Percentiles rank a stretch among this genome's conserved stretches.
Evolutionary conservation across 129 eudicot species (phyloP).

Genomic region (Centaurea solstitialis): DNA sequence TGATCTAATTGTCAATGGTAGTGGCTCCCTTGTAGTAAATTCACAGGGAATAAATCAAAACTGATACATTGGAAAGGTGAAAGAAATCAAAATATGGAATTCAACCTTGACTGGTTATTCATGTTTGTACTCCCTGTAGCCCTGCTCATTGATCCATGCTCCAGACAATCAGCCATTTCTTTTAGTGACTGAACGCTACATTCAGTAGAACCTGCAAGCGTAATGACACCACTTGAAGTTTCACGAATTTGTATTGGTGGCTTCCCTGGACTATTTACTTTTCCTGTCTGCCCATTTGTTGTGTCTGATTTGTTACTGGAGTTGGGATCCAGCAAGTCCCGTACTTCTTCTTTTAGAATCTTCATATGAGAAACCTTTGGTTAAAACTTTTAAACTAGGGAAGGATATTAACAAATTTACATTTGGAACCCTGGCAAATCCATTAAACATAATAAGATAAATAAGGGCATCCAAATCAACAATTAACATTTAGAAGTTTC

Average conservation of each 20-base stretch:
- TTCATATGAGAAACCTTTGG: constrained; percentile 28
- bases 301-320: constrained; percentile 68
- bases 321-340: constrained; percentile 83
- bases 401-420: background rate
- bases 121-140: constrained; percentile 99
- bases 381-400: constrained; percentile 7
- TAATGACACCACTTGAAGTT: constrained; percentile 90
- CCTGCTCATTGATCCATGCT: constrained; percentile 93
- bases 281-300: constrained; percentile 60
- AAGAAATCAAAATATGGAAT: background rate
- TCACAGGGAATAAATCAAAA: background rate
- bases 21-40: background rate
- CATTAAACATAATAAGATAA: too few species aligned
- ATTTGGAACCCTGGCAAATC: background rate
- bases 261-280: constrained; percentile 75
- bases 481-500: too few species aligned
- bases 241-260: constrained; percentile 99
- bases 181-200: constrained; percentile 78
- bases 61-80: background rate
- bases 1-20: too few species aligned
- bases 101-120: constrained; percentile 97
- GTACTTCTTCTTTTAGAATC: constrained; percentile 99
- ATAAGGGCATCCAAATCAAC: too few species aligned
- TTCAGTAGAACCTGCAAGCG: constrained; percentile 96
- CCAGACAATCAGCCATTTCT: constrained; percentile 96